These are phyloP conservation scores for Polytrichum commune DNA, from an alignment of 225 moss, liverwort and hornwort genomes.

Conservation along the genomic window DNA sequence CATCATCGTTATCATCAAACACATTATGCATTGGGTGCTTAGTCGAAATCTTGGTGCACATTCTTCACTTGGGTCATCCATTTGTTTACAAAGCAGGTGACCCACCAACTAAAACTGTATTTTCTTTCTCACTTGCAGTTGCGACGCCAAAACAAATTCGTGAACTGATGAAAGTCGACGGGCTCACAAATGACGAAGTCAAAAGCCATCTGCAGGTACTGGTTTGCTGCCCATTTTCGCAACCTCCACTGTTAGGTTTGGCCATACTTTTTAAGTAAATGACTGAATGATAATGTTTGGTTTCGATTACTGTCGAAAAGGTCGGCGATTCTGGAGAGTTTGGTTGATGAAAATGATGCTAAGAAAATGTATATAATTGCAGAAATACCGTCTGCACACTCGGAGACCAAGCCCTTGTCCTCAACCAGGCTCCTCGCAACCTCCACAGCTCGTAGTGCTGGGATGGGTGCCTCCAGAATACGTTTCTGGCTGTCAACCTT, in stretches of 20 bases:
- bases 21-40: background rate
- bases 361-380: background rate
- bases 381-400: slow-evolving; percentile 64
- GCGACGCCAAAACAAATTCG: slow-evolving; percentile 97
- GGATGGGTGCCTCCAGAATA: slow-evolving; percentile 92
- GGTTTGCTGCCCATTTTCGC: background rate
- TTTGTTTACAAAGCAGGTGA: background rate
- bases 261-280: background rate
- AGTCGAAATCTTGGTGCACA: too few species aligned
- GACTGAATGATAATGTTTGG: background rate
- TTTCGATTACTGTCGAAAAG: background rate
- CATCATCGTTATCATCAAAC: background rate
- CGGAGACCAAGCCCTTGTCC: slow-evolving; percentile 50
- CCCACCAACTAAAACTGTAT: background rate
- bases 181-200: slow-evolving; percentile 98
- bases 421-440: slow-evolving; percentile 23
- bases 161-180: slow-evolving; percentile 99
- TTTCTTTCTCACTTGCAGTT: slow-evolving; percentile 36
- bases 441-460: slow-evolving; percentile 52
- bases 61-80: too few species aligned
- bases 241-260: background rate
- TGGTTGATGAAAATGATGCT: too few species aligned
- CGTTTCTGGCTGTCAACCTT: slow-evolving; percentile 11
- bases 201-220: slow-evolving; percentile 73
- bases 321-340: background rate